Base-by-base conservation (phyloP, 106 monocot species). In the Amphibolis antarctica region DNA sequence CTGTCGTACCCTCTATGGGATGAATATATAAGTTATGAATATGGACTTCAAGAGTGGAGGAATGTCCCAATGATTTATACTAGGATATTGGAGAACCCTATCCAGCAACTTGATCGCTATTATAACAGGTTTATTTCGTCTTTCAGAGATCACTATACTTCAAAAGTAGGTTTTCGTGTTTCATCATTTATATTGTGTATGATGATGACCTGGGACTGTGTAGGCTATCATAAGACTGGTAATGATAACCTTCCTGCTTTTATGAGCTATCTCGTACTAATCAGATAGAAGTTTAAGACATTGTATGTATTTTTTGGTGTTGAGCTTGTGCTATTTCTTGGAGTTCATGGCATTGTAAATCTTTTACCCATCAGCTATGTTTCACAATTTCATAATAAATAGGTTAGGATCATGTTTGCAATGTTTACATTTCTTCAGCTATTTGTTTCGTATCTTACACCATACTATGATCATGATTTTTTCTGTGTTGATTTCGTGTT, bases 1-100 rank as follows among this genome's bases (percentile, higher is more conserved):
- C 65, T 80, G 22, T 98, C 96, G 27, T 78, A 76, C 63, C 80
- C 76, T 12, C 66, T 98, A 47, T 98, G 96, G 96, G 96, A 98
- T 77, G 96, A 90, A 65, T 98, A 98, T 70, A 98, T 98, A 61
- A 86, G 78, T 70, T 98, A 87, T 77, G 96, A 98, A 75, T 86
- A 90, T 51, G 80, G 90, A 60, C 90, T 74, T 18, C 90, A 90
- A 60, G 84, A 81, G 26, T 98, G 96, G 96, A 69, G 73, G 53
- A 70, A 81, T 79, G 64, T 98, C 1, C 84, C 90, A 18, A 75
- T 89, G 62, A 84, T 98, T 49, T 98, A 98, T 76, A 98, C 96
- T 11, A 84, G 86, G 68, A 85, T 98, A 46, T 64, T 98, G 20
- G 90, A 90, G 67, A 80, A 82, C 78, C 96, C 96, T 19, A 90